phyloP scores from a whole-genome alignment of 768 basidiomycete genomes.

The Strobilomyces confusus region DNA sequence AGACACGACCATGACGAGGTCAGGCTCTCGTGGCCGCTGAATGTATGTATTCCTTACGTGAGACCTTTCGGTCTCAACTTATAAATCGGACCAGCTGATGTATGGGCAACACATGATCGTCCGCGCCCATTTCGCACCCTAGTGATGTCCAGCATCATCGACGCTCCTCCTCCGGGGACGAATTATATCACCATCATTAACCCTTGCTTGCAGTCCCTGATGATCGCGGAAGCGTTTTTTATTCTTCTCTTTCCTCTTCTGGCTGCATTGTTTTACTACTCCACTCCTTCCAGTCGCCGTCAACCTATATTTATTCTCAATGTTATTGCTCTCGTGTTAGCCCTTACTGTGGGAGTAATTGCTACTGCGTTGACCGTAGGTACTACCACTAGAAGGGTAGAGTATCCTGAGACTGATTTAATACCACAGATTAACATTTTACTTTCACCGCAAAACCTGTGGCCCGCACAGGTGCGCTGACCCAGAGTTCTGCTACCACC shows the following conservation, averaged over 20 bases:
- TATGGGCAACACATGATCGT: too few relatives aligned
- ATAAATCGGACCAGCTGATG: too few relatives aligned
- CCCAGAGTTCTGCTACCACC: neutral
- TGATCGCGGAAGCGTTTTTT: constrained; percentile 25
- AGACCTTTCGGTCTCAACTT: too few relatives aligned
- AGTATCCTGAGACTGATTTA: too few relatives aligned
- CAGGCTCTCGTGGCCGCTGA: too few relatives aligned
- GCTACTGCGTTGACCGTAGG: too few relatives aligned
- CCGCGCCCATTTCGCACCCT: too few relatives aligned
- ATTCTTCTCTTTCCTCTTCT: constrained; percentile 22
- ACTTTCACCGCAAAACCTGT: constrained; percentile 6
- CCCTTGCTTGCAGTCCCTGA: constrained; percentile 14
- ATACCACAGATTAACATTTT: too few relatives aligned
- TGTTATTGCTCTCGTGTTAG: constrained; percentile 6
- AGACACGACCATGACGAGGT: too few relatives aligned
- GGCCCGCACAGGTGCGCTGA: constrained; percentile 6
- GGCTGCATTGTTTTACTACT: constrained; percentile 25
- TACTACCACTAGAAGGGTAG: too few relatives aligned
- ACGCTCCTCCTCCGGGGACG: neutral
- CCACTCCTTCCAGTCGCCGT: constrained; percentile 14
- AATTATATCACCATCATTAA: constrained; percentile 1
- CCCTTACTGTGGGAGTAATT: constrained; percentile 3
- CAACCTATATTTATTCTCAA: constrained; percentile 25
- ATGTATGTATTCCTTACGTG: too few relatives aligned
- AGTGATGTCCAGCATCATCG: neutral